Conservation (phyloP, 768 basidiomycete species). For the Auricularia heimuer region DNA sequence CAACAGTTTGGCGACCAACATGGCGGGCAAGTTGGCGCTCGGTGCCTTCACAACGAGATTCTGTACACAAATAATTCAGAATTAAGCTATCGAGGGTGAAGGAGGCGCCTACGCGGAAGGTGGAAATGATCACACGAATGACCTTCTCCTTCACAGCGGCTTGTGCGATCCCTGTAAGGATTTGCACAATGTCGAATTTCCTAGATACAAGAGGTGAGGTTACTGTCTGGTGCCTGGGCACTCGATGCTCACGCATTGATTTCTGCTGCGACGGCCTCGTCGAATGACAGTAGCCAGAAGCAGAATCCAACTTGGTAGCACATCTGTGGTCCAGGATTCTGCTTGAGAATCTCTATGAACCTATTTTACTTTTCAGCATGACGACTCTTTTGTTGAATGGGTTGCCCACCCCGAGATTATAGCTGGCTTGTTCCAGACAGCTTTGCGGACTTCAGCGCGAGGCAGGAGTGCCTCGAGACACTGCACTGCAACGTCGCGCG, state of each 20-base stretch:
- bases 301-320: slow-evolving; percentile 90
- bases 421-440: slow-evolving; percentile 67
- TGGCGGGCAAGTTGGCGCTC: slow-evolving; percentile 76
- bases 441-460: slow-evolving; percentile 66
- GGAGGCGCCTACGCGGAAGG: slow-evolving; percentile 46
- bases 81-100: too few species aligned
- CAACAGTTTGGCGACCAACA: slow-evolving; percentile 81
- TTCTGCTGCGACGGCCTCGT: slow-evolving; percentile 71
- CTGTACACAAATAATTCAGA: too few species aligned
- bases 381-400: background rate
- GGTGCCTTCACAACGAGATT: slow-evolving; percentile 90
- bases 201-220: slow-evolving; percentile 28
- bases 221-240: background rate
- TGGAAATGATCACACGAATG: slow-evolving; percentile 83
- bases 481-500: slow-evolving; percentile 85
- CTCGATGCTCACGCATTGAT: slow-evolving; percentile 61
- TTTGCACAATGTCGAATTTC: slow-evolving; percentile 81
- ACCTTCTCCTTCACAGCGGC: slow-evolving; percentile 95
- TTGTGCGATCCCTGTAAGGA: slow-evolving; percentile 76
- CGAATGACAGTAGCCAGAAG: slow-evolving; percentile 90
- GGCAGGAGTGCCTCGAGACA: slow-evolving; percentile 79
- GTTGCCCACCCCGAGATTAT: slow-evolving; percentile 52
- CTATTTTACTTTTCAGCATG: slow-evolving; percentile 27
- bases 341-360: slow-evolving; percentile 71
- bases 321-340: slow-evolving; percentile 83